These are phyloP conservation scores for Candolleomyces efflorescens DNA, from an alignment of 768 basidiomycete genomes.

Conservation along the genomic window DNA sequence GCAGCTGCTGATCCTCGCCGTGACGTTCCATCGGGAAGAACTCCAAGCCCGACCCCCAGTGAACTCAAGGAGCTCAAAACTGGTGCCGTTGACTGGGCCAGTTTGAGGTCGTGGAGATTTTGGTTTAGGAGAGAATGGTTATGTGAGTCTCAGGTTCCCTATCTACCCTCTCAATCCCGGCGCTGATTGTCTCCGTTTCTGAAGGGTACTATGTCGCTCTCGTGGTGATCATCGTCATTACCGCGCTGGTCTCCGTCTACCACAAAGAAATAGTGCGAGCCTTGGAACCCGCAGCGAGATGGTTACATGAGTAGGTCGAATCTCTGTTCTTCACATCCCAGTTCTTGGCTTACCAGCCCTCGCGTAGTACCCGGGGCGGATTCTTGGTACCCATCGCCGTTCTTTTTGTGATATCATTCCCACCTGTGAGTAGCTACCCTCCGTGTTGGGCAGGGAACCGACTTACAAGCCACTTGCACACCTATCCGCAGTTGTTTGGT, in stretches of 20 bases:
- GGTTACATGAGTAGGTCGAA: constrained; percentile 55
- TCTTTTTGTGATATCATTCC: constrained; percentile 83
- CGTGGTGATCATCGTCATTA: constrained; percentile 42
- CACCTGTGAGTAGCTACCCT: constrained; percentile 47
- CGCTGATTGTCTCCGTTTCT: neutral
- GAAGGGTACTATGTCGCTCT: constrained; percentile 51
- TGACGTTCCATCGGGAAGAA: too few species aligned
- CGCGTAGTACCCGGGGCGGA: constrained; percentile 46
- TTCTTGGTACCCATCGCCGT: constrained; percentile 80
- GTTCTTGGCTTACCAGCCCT: neutral
- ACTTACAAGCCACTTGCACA: neutral
- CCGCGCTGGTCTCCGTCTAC: constrained; percentile 53
- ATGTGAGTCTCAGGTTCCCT: constrained; percentile 34
- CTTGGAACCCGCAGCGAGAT: constrained; percentile 62
- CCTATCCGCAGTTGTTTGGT: constrained; percentile 63
- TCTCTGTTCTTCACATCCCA: neutral
- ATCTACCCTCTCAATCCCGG: neutral
- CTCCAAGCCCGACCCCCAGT: constrained; percentile 64
- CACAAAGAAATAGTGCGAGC: constrained; percentile 69
- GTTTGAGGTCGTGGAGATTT: constrained; percentile 41
- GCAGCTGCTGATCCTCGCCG: too few species aligned
- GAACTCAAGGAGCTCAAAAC: constrained; percentile 43
- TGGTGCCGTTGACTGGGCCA: constrained; percentile 42
- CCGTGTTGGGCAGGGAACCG: neutral
- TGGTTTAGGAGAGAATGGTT: constrained; percentile 54